phyloP scores from a whole-genome alignment of 345 rosid species.

The Heritiera littoralis region DNA sequence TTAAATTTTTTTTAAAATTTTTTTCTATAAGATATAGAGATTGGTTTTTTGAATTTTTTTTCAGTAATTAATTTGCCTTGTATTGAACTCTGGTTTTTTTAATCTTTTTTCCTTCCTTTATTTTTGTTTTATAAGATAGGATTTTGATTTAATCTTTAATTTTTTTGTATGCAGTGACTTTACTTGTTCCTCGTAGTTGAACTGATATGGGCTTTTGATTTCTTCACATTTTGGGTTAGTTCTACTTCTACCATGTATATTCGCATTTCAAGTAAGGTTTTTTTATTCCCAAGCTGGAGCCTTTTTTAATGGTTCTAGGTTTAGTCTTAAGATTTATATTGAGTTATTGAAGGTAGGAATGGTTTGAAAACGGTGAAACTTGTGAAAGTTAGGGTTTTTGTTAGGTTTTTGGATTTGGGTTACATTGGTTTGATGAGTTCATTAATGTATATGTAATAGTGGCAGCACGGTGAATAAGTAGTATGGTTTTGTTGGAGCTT shows the following conservation, averaged over 20 bases:
- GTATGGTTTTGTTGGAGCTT: conserved; percentile 25
- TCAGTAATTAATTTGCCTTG: neutral
- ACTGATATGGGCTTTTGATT: too few species aligned
- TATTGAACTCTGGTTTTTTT: neutral
- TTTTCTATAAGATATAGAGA: conserved; percentile 13
- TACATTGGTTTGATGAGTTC: neutral
- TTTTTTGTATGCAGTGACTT: too few species aligned
- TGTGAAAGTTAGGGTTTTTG: conserved; percentile 17
- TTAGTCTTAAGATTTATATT: neutral
- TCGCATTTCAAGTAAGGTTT: conserved; percentile 8
- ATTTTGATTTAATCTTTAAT: too few species aligned
- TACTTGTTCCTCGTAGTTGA: too few species aligned
- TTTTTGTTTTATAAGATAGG: neutral
- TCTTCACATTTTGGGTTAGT: conserved; percentile 24
- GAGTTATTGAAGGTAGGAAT: conserved; percentile 16
- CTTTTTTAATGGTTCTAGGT: conserved; percentile 10
- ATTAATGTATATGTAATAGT: neutral
- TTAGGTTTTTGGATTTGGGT: neutral
- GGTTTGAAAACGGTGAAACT: conserved; percentile 22
- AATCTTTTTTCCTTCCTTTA: neutral
- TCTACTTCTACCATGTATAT: neutral
- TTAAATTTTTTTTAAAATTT: neutral
- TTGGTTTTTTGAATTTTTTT: conserved; percentile 8
- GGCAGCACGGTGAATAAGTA: conserved; percentile 10
- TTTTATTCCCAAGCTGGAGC: neutral